These are phyloP conservation scores for Coemansia sp. DNA, from an alignment of 192 early-diverging fungal species.

Conservation along the genomic window DNA sequence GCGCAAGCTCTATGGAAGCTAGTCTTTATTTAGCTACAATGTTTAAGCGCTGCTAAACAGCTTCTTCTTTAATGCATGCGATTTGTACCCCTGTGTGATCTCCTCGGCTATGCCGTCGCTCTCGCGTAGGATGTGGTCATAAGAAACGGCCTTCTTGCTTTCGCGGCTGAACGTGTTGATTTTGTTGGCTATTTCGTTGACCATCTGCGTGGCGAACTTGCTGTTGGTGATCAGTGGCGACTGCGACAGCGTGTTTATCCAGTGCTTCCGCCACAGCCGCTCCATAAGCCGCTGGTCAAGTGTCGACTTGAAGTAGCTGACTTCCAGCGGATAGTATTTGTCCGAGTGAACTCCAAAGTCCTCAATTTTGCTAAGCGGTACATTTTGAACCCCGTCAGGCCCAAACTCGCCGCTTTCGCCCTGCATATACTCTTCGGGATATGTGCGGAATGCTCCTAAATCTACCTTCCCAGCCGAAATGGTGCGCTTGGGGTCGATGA, in stretches of 20 bases:
- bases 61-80: conserved; percentile 38
- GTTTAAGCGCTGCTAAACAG: conserved; percentile 19
- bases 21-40: background rate
- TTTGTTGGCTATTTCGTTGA: conserved; percentile 42
- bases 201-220: conserved; percentile 44
- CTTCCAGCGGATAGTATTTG: conserved; percentile 84
- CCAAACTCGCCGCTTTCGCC: conserved; percentile 4
- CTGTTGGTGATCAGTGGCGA: conserved; percentile 80
- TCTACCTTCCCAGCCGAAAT: conserved; percentile 96
- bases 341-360: conserved; percentile 95
- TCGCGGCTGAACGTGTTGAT: conserved; percentile 28
- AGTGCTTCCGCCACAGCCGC: conserved; percentile 96
- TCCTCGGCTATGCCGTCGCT: conserved; percentile 46
- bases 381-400: conserved; percentile 27
- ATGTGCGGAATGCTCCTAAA: conserved; percentile 98
- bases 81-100: conserved; percentile 40
- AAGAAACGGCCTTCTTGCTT: conserved; percentile 28
- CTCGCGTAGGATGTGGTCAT: conserved; percentile 32
- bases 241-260: conserved; percentile 93
- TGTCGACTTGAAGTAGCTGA: conserved; percentile 90
- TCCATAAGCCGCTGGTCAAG: conserved; percentile 85
- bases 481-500: conserved; percentile 97
- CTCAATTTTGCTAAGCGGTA: conserved; percentile 93
- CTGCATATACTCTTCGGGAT: conserved; percentile 63
- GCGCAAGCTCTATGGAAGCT: conserved; percentile 42